A percentile compares a stretch with the other conserved stretches of the same genome.
These are phyloP conservation scores for Acanthamoeba triangularis DNA, from an alignment of 208 protist species.

Conservation along the genomic window DNA sequence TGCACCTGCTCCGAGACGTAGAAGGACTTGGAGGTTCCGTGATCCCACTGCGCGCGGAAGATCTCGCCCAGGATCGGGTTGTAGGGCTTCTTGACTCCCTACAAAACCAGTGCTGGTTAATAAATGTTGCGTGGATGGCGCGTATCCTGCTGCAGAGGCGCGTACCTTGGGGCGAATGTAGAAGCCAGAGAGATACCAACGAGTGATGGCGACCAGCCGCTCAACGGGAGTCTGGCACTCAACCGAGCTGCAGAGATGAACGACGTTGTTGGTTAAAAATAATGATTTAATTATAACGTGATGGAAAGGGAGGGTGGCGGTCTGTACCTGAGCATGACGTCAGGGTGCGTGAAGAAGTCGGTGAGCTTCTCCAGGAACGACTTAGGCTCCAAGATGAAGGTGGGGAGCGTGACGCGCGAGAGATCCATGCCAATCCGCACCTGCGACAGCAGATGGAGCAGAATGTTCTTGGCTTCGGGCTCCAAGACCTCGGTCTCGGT, in stretches of 20 bases:
- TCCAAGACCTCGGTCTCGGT: constrained; percentile 66
- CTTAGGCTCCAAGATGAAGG: constrained; percentile 94
- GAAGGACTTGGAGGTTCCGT: constrained; percentile 69
- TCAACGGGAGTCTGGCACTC: constrained; percentile 85
- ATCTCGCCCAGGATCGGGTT: constrained; percentile 95
- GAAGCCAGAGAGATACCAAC: constrained; percentile 94
- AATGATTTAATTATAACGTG: background rate
- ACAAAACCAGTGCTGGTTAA: background rate
- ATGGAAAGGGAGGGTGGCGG: background rate
- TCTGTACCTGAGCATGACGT: constrained; percentile 79
- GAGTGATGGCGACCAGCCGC: constrained; percentile 86
- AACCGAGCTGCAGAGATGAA: constrained; percentile 62
- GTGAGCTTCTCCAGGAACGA: constrained; percentile 93
- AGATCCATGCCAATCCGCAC: constrained; percentile 73
- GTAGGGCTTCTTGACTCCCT: constrained; percentile 95
- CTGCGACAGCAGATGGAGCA: constrained; percentile 70
- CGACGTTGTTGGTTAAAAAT: constrained; percentile 52
- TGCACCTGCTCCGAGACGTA: constrained; percentile 52
- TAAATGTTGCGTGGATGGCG: background rate
- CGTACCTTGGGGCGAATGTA: constrained; percentile 88
- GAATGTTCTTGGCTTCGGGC: constrained; percentile 61
- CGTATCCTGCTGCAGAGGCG: constrained; percentile 31
- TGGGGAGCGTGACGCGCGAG: constrained; percentile 91
- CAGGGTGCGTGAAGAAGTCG: constrained; percentile 84
- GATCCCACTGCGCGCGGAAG: constrained; percentile 89